Base-by-base conservation (phyloP, 768 basidiomycete species). In the Leccinum subgranulosum region DNA sequence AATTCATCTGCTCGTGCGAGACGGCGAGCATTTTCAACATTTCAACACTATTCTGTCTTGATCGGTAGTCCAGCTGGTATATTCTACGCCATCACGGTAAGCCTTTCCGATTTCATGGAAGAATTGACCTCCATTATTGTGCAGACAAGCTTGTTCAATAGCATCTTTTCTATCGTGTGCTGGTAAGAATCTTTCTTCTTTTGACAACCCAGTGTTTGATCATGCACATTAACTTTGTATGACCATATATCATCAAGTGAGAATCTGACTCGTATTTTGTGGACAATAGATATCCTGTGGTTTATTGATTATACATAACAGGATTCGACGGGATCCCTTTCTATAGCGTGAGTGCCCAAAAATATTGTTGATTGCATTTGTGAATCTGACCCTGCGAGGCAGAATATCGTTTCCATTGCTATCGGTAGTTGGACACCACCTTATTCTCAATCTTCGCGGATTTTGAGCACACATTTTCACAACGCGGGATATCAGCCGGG, bases 371-470 rank as follows among this genome's bases (percentile, higher is more conserved):
- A 7, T 21, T 14, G 19, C 12, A 45, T 21, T 23, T 21, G 17
- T 45, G 12, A 23, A 45, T 45, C 21, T 7, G 43, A 45, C 19
- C 23, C 1, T 23, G 21, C 17, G 21, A 12, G 21, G 21, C 21
- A 64, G 64, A 34, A 21, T 64, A 31, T 58, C 64, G 17, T 19
- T 62, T 3, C 60, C 63, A 3, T 12, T 65, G 2, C 54, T 59
- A 27, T 57, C 62, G 4, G 43, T 61, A 31, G 51, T 56, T 8
- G 63, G 64, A 4, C 64, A 65, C 25, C 55, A 60, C 14, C 60
- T 65, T 14, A 58, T 65, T 9, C 56, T 65, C 28, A 65, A 65
- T 49, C 53, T 65, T 10, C 63, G 63, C 2, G 48, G 59, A 2
- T 33, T 63, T 8, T 52, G 21, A 23, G 31, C 43, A 19, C 54